Conservation (phyloP, 805 yeast genomes). For the Candida easanensis region DNA sequence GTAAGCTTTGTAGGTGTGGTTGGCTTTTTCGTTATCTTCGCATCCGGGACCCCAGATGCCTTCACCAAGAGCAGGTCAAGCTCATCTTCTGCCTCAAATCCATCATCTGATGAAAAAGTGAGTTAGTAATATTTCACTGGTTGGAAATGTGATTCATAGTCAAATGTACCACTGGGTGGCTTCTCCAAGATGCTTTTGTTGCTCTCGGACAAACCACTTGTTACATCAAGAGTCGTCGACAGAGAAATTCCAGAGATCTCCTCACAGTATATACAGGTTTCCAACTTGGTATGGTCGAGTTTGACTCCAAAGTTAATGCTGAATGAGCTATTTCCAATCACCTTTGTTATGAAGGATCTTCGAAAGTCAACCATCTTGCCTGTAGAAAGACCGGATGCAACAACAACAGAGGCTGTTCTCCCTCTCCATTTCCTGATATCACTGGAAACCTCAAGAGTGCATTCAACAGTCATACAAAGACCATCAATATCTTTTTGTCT, state of each 20-base stretch:
- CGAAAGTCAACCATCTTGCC: conserved; percentile 45
- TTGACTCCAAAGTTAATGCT: conserved; percentile 24
- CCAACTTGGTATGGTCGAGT: conserved; percentile 24
- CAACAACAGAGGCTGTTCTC: conserved; percentile 30
- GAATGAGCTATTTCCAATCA: conserved; percentile 27
- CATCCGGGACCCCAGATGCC: conserved; percentile 10
- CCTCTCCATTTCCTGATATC: conserved; percentile 31
- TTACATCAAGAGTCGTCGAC: conserved; percentile 7
- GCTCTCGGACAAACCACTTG: neutral
- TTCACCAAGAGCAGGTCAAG: conserved; percentile 31
- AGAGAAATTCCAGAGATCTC: conserved; percentile 34
- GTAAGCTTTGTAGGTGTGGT: neutral
- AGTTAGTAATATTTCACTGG: conserved; percentile 7
- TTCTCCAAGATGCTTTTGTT: neutral
- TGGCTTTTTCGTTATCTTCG: neutral
- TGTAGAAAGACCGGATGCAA: conserved; percentile 28
- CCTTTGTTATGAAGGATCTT: conserved; percentile 32
- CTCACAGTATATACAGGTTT: conserved; percentile 35
- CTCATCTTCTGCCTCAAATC: conserved; percentile 22
- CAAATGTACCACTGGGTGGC: conserved; percentile 6
- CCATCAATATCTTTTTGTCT: conserved; percentile 10
- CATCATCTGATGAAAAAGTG: conserved; percentile 16
- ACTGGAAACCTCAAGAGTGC: neutral
- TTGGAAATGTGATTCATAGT: conserved; percentile 4
- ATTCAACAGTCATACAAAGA: conserved; percentile 1